Evolutionary conservation across 176 grass and related monocot genomes (phyloP), one percentile per base, ranked within the genome.

Genomic region (Pontederia paniculata): DNA sequence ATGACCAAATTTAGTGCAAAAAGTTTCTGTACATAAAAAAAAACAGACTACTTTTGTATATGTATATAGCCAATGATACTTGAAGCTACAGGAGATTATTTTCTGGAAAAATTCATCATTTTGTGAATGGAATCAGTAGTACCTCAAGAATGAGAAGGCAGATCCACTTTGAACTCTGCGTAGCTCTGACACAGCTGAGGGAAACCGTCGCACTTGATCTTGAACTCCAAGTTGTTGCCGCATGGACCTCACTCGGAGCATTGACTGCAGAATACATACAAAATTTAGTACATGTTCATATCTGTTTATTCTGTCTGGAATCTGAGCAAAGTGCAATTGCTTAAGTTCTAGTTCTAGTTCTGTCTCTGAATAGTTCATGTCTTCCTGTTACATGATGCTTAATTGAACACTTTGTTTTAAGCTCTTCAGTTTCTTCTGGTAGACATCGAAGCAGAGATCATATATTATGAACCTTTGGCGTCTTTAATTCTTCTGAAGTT

Each of bases 241-340:
- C 25, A 88, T 68, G 21, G 90, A 60, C 43, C 81, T 84, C 5
- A 98, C 63, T 62, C 69, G 85, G 46, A 98, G 83, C 80, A 88
- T 98, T 58, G 94, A 88, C 94, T 98, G 78, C 25, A 81, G 66
- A n/a, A 16, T 57, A 68, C 47, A 18, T 69, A 52, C 9, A 11
- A 20, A 47, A 16, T 9, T 17, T n/a, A 50, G 11, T 15, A 15
- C n/a, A 4, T 50, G 48, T 50, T 13, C 12, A 14, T 50, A 15
- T 50, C 3, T 50, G n/a, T 50, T n/a, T 12, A 13, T 50, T 50
- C 14, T 13, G 14, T n/a, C 14, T 5, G 12, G 48, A 50, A 50
- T 31, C 25, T 31, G 14, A 50, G 1, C 15, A 60, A 20, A 44
- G 17, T 20, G 41, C 18, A 15, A 7, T 15, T 18, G 14, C 58